Evolutionary conservation across 371 early-diverging fungal genomes (phyloP).

Genomic region (Mortierella sp.): DNA sequence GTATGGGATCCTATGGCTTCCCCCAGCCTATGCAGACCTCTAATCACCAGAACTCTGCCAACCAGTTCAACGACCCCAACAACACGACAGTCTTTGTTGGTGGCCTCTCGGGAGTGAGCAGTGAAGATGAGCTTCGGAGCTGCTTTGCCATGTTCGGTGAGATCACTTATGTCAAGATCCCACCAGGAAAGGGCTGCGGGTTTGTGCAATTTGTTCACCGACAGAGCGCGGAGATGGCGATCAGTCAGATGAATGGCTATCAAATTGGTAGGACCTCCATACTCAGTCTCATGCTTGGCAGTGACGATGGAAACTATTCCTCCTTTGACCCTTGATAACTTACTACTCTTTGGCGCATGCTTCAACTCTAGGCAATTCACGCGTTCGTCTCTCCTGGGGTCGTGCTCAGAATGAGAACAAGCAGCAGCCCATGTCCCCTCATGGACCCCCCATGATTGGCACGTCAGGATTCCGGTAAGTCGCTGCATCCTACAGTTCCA

Average conservation of each 20-base stretch:
- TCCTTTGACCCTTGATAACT: no score
- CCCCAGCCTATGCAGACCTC: slow-evolving; percentile 55
- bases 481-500: no score
- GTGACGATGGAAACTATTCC: no score
- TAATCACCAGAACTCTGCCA: slow-evolving; percentile 41
- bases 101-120: slow-evolving; percentile 79
- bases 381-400: slow-evolving; percentile 93
- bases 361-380: slow-evolving; percentile 65
- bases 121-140: slow-evolving; percentile 83
- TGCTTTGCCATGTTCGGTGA: slow-evolving; percentile 89
- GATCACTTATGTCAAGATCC: slow-evolving; percentile 91
- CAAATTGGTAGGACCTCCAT: slow-evolving; percentile 67
- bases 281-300: background rate
- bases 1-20: slow-evolving; percentile 53
- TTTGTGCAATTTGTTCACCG: slow-evolving; percentile 91
- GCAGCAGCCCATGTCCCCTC: slow-evolving; percentile 35
- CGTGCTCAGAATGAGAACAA: slow-evolving; percentile 74
- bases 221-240: slow-evolving; percentile 86
- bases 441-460: slow-evolving; percentile 29
- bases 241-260: slow-evolving; percentile 88
- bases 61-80: slow-evolving; percentile 76
- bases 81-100: slow-evolving; percentile 97
- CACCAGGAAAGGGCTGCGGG: slow-evolving; percentile 93
- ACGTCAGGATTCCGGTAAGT: slow-evolving; percentile 31
- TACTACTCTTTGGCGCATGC: background rate